A percentile compares a stretch with the other conserved stretches of the same genome.
phyloP scores from a whole-genome alignment of 1,284 basidiomycete genomes.

The Malassezia equina region DNA sequence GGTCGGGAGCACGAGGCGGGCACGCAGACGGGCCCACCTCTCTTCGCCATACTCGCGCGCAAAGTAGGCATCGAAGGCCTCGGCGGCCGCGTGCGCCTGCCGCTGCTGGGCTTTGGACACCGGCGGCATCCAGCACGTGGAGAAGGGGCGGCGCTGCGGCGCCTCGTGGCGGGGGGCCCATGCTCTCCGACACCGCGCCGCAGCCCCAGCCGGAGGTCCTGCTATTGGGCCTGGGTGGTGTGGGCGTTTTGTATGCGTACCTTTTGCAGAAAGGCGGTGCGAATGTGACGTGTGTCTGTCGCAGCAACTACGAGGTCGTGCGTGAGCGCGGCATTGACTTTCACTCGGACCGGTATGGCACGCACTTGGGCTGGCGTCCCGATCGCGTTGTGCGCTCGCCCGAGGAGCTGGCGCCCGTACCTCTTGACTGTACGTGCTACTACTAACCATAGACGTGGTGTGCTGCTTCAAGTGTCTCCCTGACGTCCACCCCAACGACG shows the following conservation, averaged over 20 bases:
- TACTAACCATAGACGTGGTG: conserved; percentile 49
- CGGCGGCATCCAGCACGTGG: background rate
- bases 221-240: conserved; percentile 52
- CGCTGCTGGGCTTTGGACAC: conserved; percentile 2
- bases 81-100: conserved; percentile 6
- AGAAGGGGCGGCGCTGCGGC: background rate
- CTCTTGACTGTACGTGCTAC: conserved; percentile 55
- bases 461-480: conserved; percentile 65
- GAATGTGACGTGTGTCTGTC: conserved; percentile 63
- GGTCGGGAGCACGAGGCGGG: background rate
- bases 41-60: background rate
- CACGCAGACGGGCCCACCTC: background rate
- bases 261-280: conserved; percentile 58
- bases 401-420: conserved; percentile 55
- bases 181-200: background rate
- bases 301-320: conserved; percentile 61
- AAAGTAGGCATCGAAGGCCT: conserved; percentile 5
- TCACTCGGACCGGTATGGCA: conserved; percentile 57
- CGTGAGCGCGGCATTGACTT: conserved; percentile 54
- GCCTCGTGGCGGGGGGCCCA: background rate
- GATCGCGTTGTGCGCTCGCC: conserved; percentile 59
- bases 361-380: conserved; percentile 57
- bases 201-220: conserved; percentile 43
- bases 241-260: conserved; percentile 55
- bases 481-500: conserved; percentile 57